A percentile compares a stretch with the other conserved stretches of the same genome.
These are phyloP conservation scores for Manihot esculenta DNA, from an alignment of 441 rosid species.

Conservation along the genomic window DNA sequence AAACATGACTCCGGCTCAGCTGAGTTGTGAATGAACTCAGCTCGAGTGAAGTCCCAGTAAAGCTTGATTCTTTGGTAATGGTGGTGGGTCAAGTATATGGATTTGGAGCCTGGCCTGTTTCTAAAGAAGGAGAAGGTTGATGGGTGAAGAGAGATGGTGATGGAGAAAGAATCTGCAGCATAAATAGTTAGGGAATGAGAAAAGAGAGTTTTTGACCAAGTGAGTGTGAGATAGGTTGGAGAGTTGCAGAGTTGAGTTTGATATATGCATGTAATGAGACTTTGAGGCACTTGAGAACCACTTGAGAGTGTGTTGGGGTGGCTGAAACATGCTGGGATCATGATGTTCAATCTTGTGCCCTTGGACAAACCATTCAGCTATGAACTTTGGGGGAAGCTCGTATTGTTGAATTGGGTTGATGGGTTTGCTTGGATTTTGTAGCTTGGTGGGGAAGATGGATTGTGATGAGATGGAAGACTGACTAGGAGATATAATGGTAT, in stretches of 20 bases:
- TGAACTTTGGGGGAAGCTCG: background rate
- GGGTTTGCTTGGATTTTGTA: background rate
- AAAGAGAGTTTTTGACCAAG: slow-evolving; percentile 49
- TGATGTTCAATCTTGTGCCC: slow-evolving; percentile 16
- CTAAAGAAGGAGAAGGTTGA: slow-evolving; percentile 50
- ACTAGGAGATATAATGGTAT: background rate
- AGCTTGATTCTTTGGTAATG: slow-evolving; percentile 49
- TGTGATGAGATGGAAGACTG: background rate
- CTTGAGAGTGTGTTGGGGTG: slow-evolving; percentile 38
- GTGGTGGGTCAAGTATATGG: slow-evolving; percentile 39
- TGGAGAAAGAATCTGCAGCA: slow-evolving; percentile 42
- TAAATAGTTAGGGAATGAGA: slow-evolving; percentile 50
- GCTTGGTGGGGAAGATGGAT: background rate
- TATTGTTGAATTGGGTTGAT: background rate
- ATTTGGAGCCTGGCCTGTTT: slow-evolving; percentile 48
- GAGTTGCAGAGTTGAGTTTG: slow-evolving; percentile 46
- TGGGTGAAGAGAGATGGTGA: slow-evolving; percentile 47
- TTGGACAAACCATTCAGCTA: slow-evolving; percentile 5
- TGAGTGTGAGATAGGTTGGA: slow-evolving; percentile 46
- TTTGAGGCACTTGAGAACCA: slow-evolving; percentile 40
- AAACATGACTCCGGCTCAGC: slow-evolving; percentile 53
- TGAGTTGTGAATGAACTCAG: slow-evolving; percentile 39
- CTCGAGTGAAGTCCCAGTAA: slow-evolving; percentile 52
- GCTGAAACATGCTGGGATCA: slow-evolving; percentile 58
- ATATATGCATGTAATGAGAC: slow-evolving; percentile 45